These are phyloP conservation scores for Taphrina wiesneri DNA, from an alignment of 1,139 yeast species.

Conservation along the genomic window DNA sequence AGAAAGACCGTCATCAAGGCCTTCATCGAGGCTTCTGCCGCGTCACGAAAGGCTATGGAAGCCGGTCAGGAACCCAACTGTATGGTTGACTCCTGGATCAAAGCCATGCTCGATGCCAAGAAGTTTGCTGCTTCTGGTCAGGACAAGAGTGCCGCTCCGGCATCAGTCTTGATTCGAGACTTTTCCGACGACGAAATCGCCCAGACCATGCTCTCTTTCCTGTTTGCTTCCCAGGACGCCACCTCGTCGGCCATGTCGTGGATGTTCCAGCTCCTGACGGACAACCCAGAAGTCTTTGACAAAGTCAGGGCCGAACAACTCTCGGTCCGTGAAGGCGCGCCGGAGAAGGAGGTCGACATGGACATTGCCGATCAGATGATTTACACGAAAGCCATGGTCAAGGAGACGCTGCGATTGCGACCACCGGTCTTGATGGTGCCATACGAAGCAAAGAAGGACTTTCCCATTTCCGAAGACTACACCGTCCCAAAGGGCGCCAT, in stretches of 20 bases:
- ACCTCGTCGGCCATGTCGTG: constrained; percentile 97
- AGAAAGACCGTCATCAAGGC: constrained; percentile 93
- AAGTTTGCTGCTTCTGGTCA: constrained; percentile 50
- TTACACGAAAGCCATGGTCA: constrained; percentile 85
- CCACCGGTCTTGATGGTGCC: constrained; percentile 99
- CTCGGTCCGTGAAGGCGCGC: constrained; percentile 75
- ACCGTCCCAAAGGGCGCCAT: constrained; percentile 95
- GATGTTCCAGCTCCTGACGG: constrained; percentile 94
- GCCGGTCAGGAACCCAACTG: constrained; percentile 79
- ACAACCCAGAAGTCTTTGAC: constrained; percentile 82
- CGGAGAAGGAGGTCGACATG: constrained; percentile 59
- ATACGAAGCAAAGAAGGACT: constrained; percentile 80
- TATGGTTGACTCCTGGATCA: constrained; percentile 94
- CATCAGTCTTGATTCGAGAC: constrained; percentile 66
- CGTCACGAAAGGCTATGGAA: constrained; percentile 76
- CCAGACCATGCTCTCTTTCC: constrained; percentile 91
- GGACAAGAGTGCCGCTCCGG: constrained; percentile 49
- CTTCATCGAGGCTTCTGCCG: constrained; percentile 81
- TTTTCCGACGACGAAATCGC: constrained; percentile 89
- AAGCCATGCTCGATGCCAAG: constrained; percentile 75
- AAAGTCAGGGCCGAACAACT: constrained; percentile 92
- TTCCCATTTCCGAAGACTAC: constrained; percentile 78
- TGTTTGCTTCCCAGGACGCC: constrained; percentile 97
- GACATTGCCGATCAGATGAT: constrained; percentile 81
- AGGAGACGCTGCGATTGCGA: constrained; percentile 87